Evolutionary conservation across 371 early-diverging fungal species (phyloP).

Genomic region (Apophysomyces ossiformis): DNA sequence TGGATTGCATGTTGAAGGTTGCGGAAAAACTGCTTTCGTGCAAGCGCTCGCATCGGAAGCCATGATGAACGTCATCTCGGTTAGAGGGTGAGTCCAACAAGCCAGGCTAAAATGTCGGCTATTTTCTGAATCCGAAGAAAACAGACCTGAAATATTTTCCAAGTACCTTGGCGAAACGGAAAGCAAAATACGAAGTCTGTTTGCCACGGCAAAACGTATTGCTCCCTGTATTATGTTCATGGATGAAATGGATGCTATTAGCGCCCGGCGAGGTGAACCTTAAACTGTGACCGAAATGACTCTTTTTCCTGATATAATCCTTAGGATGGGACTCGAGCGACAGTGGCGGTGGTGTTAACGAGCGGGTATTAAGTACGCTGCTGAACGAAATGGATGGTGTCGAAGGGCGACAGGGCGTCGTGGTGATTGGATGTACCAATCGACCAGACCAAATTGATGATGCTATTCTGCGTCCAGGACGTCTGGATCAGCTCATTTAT

Average conservation of each 20-base stretch:
- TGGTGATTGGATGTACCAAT: constrained; percentile 85
- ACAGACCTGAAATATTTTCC: constrained; percentile 79
- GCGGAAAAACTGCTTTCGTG: constrained; percentile 85
- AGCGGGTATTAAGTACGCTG: constrained; percentile 75
- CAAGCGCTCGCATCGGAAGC: constrained; percentile 75
- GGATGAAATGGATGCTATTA: constrained; percentile 91
- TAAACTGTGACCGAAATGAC: not conserved
- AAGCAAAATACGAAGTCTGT: constrained; percentile 76
- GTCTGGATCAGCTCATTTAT: constrained; percentile 74
- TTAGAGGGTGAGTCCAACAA: constrained; percentile 64
- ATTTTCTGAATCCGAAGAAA: not conserved
- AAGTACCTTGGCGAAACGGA: constrained; percentile 95
- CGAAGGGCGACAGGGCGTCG: constrained; percentile 70
- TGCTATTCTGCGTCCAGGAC: constrained; percentile 87
- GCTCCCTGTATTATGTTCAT: constrained; percentile 91
- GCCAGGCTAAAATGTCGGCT: not conserved
- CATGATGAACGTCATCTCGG: constrained; percentile 75
- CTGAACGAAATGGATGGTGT: constrained; percentile 87
- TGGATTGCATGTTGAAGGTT: constrained; percentile 49
- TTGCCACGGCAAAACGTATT: constrained; percentile 80
- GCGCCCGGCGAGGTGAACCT: constrained; percentile 69
- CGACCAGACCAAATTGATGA: constrained; percentile 83
- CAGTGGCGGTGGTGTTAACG: constrained; percentile 74
- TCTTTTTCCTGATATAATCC: not conserved
- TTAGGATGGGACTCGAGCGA: constrained; percentile 56